Conservation (phyloP, 1,284 basidiomycete genomes). For the Fistulinella cinereoalba region DNA sequence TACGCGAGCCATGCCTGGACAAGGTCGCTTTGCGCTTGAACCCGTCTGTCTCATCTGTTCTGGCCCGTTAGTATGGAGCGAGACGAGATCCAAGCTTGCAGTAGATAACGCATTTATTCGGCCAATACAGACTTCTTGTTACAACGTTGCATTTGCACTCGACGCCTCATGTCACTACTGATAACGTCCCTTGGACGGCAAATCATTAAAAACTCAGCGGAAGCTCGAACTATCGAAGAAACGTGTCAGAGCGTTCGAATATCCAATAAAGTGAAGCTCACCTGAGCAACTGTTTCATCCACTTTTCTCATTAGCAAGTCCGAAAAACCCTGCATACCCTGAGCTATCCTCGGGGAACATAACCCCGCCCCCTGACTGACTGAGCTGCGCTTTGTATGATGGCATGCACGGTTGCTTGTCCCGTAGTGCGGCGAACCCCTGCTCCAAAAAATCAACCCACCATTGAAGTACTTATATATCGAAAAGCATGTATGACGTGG, state of each 20-base stretch:
- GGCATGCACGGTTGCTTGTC: conserved; percentile 12
- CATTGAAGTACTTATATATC: conserved; percentile 1
- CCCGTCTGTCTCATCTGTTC: too few species aligned
- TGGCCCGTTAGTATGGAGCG: not conserved
- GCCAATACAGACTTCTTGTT: too few species aligned
- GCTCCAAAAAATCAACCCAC: conserved; percentile 16
- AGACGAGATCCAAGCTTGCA: too few species aligned
- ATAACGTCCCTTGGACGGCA: too few species aligned
- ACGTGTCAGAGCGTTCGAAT: not conserved
- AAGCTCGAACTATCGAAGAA: conserved; percentile 1
- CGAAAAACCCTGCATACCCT: conserved; percentile 17
- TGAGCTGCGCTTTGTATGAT: conserved; percentile 2
- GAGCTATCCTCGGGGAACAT: conserved; percentile 11
- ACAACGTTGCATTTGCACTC: too few species aligned
- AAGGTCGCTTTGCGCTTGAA: too few species aligned
- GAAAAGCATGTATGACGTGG: not conserved
- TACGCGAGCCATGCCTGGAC: too few species aligned
- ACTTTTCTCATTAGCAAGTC: conserved; percentile 14
- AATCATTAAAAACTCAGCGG: conserved; percentile 1
- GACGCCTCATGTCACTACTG: too few species aligned
- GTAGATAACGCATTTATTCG: too few species aligned
- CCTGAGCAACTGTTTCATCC: conserved; percentile 14
- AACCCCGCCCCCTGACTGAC: conserved; percentile 4
- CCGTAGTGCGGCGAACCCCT: not conserved
- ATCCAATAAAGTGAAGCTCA: not conserved